A percentile compares a stretch with the other conserved stretches of the same genome.
Evolutionary conservation across 345 rosid genomes (phyloP).

Genomic region (Citrus sp.): DNA sequence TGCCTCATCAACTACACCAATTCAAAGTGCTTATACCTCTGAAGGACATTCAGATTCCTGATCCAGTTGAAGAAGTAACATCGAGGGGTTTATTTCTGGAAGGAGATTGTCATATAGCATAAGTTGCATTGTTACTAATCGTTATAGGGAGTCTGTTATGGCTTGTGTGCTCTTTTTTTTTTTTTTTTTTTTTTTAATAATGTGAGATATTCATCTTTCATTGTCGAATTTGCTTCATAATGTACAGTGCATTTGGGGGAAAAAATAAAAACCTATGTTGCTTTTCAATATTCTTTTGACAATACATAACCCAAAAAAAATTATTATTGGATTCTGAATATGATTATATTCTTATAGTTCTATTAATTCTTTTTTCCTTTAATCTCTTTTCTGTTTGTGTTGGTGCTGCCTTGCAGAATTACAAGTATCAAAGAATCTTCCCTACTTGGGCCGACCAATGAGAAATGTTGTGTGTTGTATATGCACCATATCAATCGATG

Average conservation of each 20-base stretch:
- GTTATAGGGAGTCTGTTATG: too few species aligned
- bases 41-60: constrained; percentile 9
- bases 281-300: background rate
- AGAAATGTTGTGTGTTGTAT: background rate
- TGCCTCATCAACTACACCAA: background rate
- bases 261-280: background rate
- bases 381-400: too few species aligned
- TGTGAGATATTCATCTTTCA: background rate
- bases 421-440: background rate
- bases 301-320: background rate
- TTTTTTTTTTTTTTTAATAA: background rate
- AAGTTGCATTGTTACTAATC: too few species aligned
- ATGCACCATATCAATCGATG: background rate
- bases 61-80: background rate
- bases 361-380: background rate
- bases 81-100: too few species aligned
- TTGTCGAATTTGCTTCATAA: background rate
- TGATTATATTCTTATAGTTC: background rate
- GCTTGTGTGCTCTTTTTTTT: too few species aligned
- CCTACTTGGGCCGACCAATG: background rate
- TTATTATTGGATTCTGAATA: background rate
- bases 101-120: too few species aligned
- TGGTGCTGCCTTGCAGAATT: background rate
- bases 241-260: background rate
- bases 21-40: background rate